Evolutionary conservation across 495 filamentous ascomycete genomes (phyloP).

Genomic region (Lentithecium fluviatile): DNA sequence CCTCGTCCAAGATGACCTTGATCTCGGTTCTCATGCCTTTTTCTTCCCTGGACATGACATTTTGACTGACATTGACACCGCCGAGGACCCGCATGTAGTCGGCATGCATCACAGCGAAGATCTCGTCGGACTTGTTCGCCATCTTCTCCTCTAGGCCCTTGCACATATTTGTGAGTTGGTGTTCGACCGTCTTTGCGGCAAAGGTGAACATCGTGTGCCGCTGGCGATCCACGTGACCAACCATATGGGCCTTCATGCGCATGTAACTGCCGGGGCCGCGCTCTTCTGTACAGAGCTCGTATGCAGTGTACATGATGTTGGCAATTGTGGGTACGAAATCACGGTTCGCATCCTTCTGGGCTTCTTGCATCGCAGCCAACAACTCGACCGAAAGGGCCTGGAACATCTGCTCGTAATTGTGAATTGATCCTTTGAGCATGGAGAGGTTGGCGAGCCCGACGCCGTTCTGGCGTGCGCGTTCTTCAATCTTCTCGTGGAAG

Average conservation of each 20-base stretch:
- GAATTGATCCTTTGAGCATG: constrained; percentile 50
- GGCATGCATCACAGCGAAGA: constrained; percentile 45
- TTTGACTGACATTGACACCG: constrained; percentile 13
- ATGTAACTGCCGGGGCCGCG: constrained; percentile 50
- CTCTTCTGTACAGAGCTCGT: constrained; percentile 50
- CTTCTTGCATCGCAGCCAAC: constrained; percentile 42
- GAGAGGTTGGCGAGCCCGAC: constrained; percentile 42
- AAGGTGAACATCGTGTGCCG: constrained; percentile 53
- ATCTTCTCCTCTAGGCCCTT: constrained; percentile 42
- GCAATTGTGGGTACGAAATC: constrained; percentile 55
- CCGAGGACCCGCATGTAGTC: constrained; percentile 48
- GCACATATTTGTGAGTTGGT: constrained; percentile 43
- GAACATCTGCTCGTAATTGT: constrained; percentile 46
- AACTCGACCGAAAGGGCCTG: constrained; percentile 40
- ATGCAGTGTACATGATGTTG: constrained; percentile 49
- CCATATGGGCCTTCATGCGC: constrained; percentile 59
- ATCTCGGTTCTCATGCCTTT: constrained; percentile 8
- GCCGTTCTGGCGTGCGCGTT: constrained; percentile 43
- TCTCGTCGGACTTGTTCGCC: constrained; percentile 43
- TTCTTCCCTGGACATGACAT: constrained; percentile 19
- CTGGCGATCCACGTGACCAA: constrained; percentile 47
- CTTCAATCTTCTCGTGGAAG: constrained; percentile 49
- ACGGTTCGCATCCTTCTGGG: constrained; percentile 58
- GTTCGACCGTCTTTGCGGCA: constrained; percentile 46
- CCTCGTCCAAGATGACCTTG: neutral